Evolutionary conservation across 202 grass and related monocot genomes (phyloP), one percentile per base, ranked within the genome.

Genomic region (Carex arenaria): DNA sequence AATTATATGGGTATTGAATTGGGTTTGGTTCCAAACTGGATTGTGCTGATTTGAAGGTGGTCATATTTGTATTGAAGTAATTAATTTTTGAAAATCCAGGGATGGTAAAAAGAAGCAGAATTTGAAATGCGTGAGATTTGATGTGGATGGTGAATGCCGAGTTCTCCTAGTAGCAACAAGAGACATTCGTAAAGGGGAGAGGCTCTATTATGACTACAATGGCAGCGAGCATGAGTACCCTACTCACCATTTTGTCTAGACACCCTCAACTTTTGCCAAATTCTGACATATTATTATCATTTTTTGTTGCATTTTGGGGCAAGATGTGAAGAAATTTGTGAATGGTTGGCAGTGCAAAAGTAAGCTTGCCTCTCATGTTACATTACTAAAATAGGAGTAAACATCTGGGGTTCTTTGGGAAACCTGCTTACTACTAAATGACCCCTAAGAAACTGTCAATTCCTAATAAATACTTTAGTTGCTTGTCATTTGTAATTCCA

Each of bases 81-180:
- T 49, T 75, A 38, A 19, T 52, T 78, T 38, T 15, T 53, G 23
- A 57, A 82, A 45, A 20, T 61, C 22, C 87, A 97, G 94, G 36
- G 91, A 95, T 8, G 96, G 96, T 22, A 95, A 86, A 88, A 98
- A 90, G 96, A 98, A 98, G 91, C 93, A 98, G 79, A 98, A 98
- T 85, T 80, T 98, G 47, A 98, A 95, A 84, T 98, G 96, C 2
- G 96, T 95, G 20, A 87, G 96, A 63, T 98, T 67, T 59, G 83
- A 85, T 1, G 87, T 98, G 1, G 83, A 47, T 42, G 93, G 91
- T 8, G 91, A 94, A 86, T 95, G 93, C 85, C 89, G 88, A 0
- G 93, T 92, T 56, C 88, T 99, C 19, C 76, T 99, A 62, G 78
- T 98, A 34, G 96, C 96, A 2, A 93, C 86, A 22, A 72, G 96